Conservation (phyloP, 805 yeast genomes). For the Hanseniaspora hatyaiensis region DNA sequence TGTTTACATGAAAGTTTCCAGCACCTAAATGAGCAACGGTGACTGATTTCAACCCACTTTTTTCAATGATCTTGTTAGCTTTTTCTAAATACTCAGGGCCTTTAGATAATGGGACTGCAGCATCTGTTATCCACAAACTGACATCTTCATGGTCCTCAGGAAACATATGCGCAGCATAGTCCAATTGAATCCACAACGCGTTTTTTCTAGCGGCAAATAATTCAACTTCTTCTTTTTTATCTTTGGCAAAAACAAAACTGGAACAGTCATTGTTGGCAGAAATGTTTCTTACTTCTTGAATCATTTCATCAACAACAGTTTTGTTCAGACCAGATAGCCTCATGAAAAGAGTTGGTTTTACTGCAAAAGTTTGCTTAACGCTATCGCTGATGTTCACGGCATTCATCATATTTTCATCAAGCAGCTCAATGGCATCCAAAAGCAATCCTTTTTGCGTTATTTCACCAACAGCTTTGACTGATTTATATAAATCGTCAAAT, state of each 20-base stretch:
- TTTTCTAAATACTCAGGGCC: constrained; percentile 48
- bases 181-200: constrained; percentile 60
- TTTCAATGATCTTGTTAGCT: constrained; percentile 51
- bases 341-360: constrained; percentile 62
- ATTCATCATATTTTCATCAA: constrained; percentile 62
- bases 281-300: constrained; percentile 36
- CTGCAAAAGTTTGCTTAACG: constrained; percentile 46
- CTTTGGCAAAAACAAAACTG: constrained; percentile 40
- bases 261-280: constrained; percentile 37
- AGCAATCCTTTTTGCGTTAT: constrained; percentile 58
- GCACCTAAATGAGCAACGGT: constrained; percentile 86
- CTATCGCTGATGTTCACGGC: constrained; percentile 56
- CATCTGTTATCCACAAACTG: constrained; percentile 80
- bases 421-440: constrained; percentile 67
- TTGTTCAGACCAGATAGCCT: constrained; percentile 58
- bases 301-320: constrained; percentile 40
- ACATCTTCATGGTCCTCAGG: constrained; percentile 51
- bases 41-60: constrained; percentile 49
- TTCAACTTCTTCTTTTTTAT: constrained; percentile 55
- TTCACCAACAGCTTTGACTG: constrained; percentile 57
- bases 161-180: constrained; percentile 42
- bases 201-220: constrained; percentile 79
- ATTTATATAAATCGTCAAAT: constrained; percentile 53
- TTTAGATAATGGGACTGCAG: constrained; percentile 74
- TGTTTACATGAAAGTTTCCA: constrained; percentile 79